Conservation (phyloP, 2,329 filamentous ascomycete genomes). For the Alternaria incomplexa region DNA sequence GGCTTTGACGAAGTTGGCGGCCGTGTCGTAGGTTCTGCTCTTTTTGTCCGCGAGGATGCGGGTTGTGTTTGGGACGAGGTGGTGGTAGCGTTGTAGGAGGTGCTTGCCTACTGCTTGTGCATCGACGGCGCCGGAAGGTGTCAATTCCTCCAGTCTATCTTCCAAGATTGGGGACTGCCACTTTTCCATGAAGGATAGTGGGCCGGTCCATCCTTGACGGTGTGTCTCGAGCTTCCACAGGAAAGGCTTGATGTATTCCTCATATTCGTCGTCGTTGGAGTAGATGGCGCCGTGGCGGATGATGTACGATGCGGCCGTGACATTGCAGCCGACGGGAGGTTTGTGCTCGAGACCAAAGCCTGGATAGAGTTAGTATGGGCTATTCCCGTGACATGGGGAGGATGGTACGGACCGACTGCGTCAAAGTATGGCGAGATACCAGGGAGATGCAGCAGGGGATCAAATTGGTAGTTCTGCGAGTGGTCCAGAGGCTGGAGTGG, state of each 20-base stretch:
- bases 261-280: constrained; percentile 59
- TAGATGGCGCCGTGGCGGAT: constrained; percentile 59
- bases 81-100: constrained; percentile 62
- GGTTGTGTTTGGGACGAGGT: constrained; percentile 51
- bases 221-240: constrained; percentile 64
- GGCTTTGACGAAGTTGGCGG: constrained; percentile 35
- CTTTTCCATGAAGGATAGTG: constrained; percentile 61
- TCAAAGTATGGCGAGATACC: constrained; percentile 60
- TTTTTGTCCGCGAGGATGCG: constrained; percentile 46
- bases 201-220: constrained; percentile 59
- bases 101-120: constrained; percentile 65
- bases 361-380: background rate
- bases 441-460: constrained; percentile 57
- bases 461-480: constrained; percentile 51
- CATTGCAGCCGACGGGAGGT: constrained; percentile 57
- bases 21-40: constrained; percentile 44
- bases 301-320: constrained; percentile 57
- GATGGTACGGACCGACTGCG: constrained; percentile 42
- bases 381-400: background rate
- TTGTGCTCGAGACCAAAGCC: constrained; percentile 52
- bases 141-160: constrained; percentile 53
- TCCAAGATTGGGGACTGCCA: constrained; percentile 64
- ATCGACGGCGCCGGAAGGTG: constrained; percentile 51
- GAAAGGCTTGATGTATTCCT: constrained; percentile 58
- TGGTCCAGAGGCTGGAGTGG: constrained; percentile 31